Evolutionary conservation across 805 yeast species (phyloP), one percentile per base, ranked within the genome.

Genomic region (Scheffersomyces stipitis): DNA sequence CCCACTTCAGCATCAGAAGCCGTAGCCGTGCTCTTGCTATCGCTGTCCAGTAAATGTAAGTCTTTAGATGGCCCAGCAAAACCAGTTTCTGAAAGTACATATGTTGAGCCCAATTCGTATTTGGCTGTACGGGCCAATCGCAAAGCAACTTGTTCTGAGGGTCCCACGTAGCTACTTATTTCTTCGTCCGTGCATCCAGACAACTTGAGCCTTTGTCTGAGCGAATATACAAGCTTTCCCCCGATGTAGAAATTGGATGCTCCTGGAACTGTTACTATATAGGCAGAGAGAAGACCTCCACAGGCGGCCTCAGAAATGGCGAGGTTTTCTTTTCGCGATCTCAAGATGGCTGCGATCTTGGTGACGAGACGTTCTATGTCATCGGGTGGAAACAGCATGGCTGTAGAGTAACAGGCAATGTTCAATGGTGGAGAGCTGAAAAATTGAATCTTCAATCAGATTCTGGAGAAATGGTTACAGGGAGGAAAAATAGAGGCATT

Each of bases 231-330:
- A 37, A 87, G 62, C 10, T 90, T 81, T 0, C 95, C 90, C 14
- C 96, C 96, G 40, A 85, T 84, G 50, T 83, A 87, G 62, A 84
- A 88, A 41, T 72, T 64, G 7, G 93, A 83, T 0, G 96, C 96
- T 3, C 96, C 96, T 0, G 95, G 90, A 3, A 85, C 79, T 1
- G 91, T 76, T 4, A 88, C 88, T 15, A 87, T 57, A 51, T 85
- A 86, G 1, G 95, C 86, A 3, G 93, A 81, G 5, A 87, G 64
- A 12, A 87, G 69, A 0, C 96, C 96, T 6, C 96, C 96, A 58
- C 96, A 87, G 0, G 96, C 95, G 2, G 90, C 89, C 51, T 87
- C 96, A 4, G 90, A 80, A 1, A 85, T 83, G 0, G 95, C 86
- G 15, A 87, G 63, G 1, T 95, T 84, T 54, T 82, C 81, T 10